Conservation (phyloP, 495 filamentous ascomycete genomes). For the Jackrogersella multiformis region DNA sequence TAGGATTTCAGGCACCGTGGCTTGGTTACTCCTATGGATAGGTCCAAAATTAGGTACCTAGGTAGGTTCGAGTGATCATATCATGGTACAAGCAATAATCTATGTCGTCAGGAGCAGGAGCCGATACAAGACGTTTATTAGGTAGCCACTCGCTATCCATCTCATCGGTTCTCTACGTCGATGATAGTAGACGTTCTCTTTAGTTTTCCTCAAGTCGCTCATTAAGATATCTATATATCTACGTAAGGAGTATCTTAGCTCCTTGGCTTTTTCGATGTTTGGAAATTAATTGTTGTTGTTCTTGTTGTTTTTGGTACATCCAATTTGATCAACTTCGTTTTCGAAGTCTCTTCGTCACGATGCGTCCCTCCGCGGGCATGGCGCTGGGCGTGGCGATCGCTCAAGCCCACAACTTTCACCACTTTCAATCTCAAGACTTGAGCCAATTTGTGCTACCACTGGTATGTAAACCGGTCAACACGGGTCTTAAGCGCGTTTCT, state of each 20-base stretch:
- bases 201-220: conserved; percentile 6
- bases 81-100: too few species aligned
- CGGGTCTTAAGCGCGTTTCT: background rate
- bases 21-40: conserved; percentile 33
- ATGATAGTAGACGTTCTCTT: conserved; percentile 6
- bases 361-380: conserved; percentile 25
- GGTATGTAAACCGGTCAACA: conserved; percentile 19
- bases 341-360: conserved; percentile 16
- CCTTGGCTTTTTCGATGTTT: conserved; percentile 13
- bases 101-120: conserved; percentile 17
- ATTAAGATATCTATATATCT: conserved; percentile 4
- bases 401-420: conserved; percentile 5
- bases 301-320: conserved; percentile 16
- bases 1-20: conserved; percentile 33
- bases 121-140: conserved; percentile 7
- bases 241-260: background rate
- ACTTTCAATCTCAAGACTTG: conserved; percentile 7
- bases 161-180: conserved; percentile 3
- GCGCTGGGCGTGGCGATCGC: conserved; percentile 19
- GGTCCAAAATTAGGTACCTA: conserved; percentile 37
- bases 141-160: conserved; percentile 11
- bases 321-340: conserved; percentile 18
- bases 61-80: conserved; percentile 24
- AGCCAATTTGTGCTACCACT: conserved; percentile 38
- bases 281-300: conserved; percentile 9